phyloP scores from a whole-genome alignment of 257 asterid genomes.

The Prunella vulgaris region DNA sequence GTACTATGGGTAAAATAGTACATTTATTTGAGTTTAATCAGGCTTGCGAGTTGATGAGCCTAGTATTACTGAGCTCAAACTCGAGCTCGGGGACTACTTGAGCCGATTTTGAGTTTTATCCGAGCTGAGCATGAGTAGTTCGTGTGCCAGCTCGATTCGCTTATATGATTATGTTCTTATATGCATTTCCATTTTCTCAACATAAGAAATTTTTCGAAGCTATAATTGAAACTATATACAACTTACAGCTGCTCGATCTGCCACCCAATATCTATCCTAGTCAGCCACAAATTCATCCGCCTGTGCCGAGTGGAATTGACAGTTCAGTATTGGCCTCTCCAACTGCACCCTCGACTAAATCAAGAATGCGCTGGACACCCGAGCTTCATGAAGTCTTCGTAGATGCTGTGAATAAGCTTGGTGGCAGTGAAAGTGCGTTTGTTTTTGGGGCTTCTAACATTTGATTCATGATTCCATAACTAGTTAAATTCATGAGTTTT shows the following conservation, averaged over 20 bases:
- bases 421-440: constrained; percentile 80
- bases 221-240: constrained; percentile 12
- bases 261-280: constrained; percentile 30
- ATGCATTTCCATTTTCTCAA: not conserved
- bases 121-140: no score
- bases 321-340: constrained; percentile 36
- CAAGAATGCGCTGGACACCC: constrained; percentile 97
- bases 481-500: not conserved
- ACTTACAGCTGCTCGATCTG: constrained; percentile 38
- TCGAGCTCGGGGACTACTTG: no score
- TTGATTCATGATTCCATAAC: not conserved
- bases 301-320: constrained; percentile 24
- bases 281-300: constrained; percentile 36
- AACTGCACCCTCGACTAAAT: constrained; percentile 37
- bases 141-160: no score
- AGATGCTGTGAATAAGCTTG: constrained; percentile 84
- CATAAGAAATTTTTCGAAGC: not conserved
- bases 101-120: no score
- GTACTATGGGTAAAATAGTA: no score
- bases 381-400: constrained; percentile 88
- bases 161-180: not conserved
- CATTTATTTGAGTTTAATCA: no score
- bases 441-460: constrained; percentile 21
- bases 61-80: no score
- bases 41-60: no score